Percentiles rank a stretch among this genome's conserved stretches.
Evolutionary conservation across 495 filamentous ascomycete genomes (phyloP).

Genomic region (Hypoxylon trugodes): DNA sequence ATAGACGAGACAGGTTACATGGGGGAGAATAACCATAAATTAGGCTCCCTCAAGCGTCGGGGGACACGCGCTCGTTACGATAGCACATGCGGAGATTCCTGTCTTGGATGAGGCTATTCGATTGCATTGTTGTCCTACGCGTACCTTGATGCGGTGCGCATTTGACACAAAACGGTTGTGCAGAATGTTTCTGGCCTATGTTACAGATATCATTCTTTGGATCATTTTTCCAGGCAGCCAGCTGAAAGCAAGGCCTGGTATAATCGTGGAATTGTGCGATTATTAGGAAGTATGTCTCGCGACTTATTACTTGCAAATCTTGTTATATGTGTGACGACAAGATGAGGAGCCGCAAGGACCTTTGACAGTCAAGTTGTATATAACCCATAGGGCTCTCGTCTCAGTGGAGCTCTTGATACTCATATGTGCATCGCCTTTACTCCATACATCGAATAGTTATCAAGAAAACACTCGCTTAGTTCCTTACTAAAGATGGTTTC

Average conservation of each 20-base stretch:
- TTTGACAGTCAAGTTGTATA: too few relatives aligned
- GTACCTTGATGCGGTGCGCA: constrained; percentile 1
- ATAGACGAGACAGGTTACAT: constrained; percentile 22
- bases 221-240: constrained; percentile 1
- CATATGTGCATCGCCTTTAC: constrained; percentile 1
- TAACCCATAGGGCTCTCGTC: neutral
- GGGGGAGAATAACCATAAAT: neutral
- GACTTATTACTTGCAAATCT: constrained; percentile 9
- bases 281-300: constrained; percentile 10
- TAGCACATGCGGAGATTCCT: neutral
- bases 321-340: neutral
- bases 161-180: constrained; percentile 39
- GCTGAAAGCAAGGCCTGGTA: constrained; percentile 23
- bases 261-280: constrained; percentile 9
- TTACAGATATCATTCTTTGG: neutral
- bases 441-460: constrained; percentile 4
- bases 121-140: constrained; percentile 1
- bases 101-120: constrained; percentile 1
- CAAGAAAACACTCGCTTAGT: neutral
- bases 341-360: neutral
- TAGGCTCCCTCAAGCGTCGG: neutral
- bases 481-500: constrained; percentile 16
- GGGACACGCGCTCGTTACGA: constrained; percentile 1
- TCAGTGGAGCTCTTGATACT: neutral
- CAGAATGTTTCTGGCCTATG: constrained; percentile 35